Percentiles rank a stretch among this genome's conserved stretches.
Conservation (phyloP, 2,329 filamentous ascomycete genomes). For the Sarocladium kiliense region DNA sequence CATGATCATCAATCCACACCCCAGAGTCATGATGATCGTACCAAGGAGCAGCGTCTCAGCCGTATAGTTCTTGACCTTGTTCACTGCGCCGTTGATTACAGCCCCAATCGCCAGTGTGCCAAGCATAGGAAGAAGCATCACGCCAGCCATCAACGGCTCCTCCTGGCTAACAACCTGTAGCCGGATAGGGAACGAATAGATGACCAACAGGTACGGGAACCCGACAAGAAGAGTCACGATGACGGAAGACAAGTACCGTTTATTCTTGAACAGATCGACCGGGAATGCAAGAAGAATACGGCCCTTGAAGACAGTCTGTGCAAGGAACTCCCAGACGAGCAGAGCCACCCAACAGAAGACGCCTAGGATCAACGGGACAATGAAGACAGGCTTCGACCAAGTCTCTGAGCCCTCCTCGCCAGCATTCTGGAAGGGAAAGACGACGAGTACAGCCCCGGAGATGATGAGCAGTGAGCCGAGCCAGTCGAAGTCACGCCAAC, state of each 20-base stretch:
- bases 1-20: conserved; percentile 42
- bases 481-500: conserved; percentile 48
- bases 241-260: conserved; percentile 35
- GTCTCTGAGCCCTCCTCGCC: conserved; percentile 30
- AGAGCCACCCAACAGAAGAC: conserved; percentile 22
- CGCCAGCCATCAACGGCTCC: conserved; percentile 38
- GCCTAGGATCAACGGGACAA: conserved; percentile 23
- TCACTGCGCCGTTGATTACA: conserved; percentile 35
- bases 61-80: conserved; percentile 33
- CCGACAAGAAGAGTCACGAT: conserved; percentile 43
- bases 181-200: conserved; percentile 45
- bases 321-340: conserved; percentile 22
- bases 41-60: conserved; percentile 38
- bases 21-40: conserved; percentile 37
- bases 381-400: no score
- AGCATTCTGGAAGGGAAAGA: conserved; percentile 53
- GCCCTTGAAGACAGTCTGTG: conserved; percentile 20
- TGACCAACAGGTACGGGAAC: conserved; percentile 42
- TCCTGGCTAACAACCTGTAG: conserved; percentile 46
- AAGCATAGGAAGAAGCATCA: conserved; percentile 50
- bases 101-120: conserved; percentile 42
- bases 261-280: conserved; percentile 40
- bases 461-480: conserved; percentile 49
- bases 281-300: conserved; percentile 39
- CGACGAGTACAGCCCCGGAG: conserved; percentile 46